phyloP scores from a whole-genome alignment of 176 grass and related monocot species.

The Avena atlantica region DNA sequence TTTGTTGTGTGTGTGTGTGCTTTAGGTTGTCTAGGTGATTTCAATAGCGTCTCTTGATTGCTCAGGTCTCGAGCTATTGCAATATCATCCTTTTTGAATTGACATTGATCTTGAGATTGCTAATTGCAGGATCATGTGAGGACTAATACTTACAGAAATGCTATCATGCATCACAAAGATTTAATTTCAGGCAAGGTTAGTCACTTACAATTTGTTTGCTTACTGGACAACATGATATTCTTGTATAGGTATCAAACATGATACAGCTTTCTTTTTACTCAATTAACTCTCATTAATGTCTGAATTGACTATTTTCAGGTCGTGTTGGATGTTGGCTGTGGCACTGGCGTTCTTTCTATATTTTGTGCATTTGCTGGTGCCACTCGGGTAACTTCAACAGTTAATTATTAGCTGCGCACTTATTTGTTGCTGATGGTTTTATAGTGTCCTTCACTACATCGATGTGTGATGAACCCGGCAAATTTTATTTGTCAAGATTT shows the following conservation, averaged over 20 bases:
- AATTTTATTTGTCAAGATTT: neutral
- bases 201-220: slow-evolving; percentile 28
- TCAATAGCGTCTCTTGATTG: slow-evolving; percentile 8
- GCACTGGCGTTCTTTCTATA: slow-evolving; percentile 95
- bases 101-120: slow-evolving; percentile 41
- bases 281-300: slow-evolving; percentile 28
- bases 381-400: slow-evolving; percentile 68
- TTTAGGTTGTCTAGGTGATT: slow-evolving; percentile 36
- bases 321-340: slow-evolving; percentile 97
- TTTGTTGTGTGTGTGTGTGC: neutral
- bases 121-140: slow-evolving; percentile 86
- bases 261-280: slow-evolving; percentile 1
- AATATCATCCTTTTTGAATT: slow-evolving; percentile 33
- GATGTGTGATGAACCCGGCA: neutral
- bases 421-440: slow-evolving; percentile 19
- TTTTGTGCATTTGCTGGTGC: slow-evolving; percentile 96
- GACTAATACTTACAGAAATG: slow-evolving; percentile 85
- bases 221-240: slow-evolving; percentile 19
- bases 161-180: slow-evolving; percentile 84
- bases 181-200: slow-evolving; percentile 90
- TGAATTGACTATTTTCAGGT: slow-evolving; percentile 61
- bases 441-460: neutral
- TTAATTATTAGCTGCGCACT: slow-evolving; percentile 32
- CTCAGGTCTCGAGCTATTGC: slow-evolving; percentile 2
- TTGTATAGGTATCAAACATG: slow-evolving; percentile 31